Evolutionary conservation across 352 stramenopile species (phyloP).

Genomic region (Pythium scleroteichum): DNA sequence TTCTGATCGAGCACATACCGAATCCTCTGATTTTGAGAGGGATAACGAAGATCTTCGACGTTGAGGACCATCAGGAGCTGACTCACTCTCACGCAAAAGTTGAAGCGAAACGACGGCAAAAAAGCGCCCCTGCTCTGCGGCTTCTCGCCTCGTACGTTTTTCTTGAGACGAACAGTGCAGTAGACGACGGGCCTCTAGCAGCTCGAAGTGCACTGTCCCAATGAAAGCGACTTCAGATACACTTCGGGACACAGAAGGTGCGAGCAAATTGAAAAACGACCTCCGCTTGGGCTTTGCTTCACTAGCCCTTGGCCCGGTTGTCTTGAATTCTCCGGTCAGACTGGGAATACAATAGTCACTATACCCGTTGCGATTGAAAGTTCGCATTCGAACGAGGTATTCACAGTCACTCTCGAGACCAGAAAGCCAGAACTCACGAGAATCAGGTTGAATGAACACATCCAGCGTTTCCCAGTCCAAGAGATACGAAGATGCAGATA

Average conservation of each 20-base stretch:
- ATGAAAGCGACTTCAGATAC: constrained; percentile 49
- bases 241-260: neutral
- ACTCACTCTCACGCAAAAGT: constrained; percentile 1
- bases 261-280: constrained; percentile 20
- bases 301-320: constrained; percentile 3
- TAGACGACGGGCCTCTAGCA: constrained; percentile 51
- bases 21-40: constrained; percentile 5
- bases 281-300: neutral
- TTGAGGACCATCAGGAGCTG: neutral
- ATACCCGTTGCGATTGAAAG: constrained; percentile 62
- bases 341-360: constrained; percentile 56
- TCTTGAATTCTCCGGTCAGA: constrained; percentile 50
- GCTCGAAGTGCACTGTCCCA: constrained; percentile 55
- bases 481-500: constrained; percentile 42
- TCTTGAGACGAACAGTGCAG: constrained; percentile 12
- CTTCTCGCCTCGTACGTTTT: neutral
- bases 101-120: constrained; percentile 23
- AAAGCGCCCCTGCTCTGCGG: constrained; percentile 19
- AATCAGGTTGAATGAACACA: constrained; percentile 48
- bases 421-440: constrained; percentile 59
- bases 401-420: constrained; percentile 54
- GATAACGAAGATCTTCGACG: constrained; percentile 13
- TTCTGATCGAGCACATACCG: neutral
- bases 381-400: constrained; percentile 61
- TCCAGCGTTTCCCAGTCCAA: constrained; percentile 52